Base-by-base conservation (phyloP, 164 flowering plant genomes). In the Sedum album region DNA sequence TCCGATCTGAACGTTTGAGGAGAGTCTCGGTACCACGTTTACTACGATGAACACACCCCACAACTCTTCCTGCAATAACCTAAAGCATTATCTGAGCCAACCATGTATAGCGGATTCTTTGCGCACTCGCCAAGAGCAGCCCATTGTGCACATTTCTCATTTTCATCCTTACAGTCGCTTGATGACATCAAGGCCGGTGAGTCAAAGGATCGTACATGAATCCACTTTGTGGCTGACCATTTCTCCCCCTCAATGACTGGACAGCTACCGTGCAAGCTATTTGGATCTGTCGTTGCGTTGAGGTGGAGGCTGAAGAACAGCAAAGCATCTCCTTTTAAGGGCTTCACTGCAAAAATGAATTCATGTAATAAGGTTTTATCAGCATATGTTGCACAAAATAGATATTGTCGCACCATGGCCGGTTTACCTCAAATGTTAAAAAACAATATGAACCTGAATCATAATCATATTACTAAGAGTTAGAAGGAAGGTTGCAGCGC, bases 141-240 rank as follows among this genome's bases (percentile, higher is more conserved):
- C 97, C 98, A 91, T 13, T 28, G 38, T 3, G 82, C 39, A 65
- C 95, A 91, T 66, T 76, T 71, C 25, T 53, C 73, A 48, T 84
- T 71, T 73, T 82, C 79, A 69, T 91, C 97, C 38, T 31, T 68
- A 60, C 98, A 91, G 0, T 63, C 84, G 30, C 28, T 36, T 31
- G 6, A 39, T 0, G 25, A 6, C 4, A 10, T 53, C 33, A 0
- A 51, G 23, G 0, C 21, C 30, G 71, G 30, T 41, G 42, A 71
- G 1, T 88, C 90, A 64, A 86, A 95, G 25, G 83, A 68, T 55
- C 85, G 72, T 21, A 89, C 97, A 66, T 95, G 97, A 69, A 95
- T 95, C 99, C 99, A 95, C 79, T 90, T 92, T 26, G 99, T 95
- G 6, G 97, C 97, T 31, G 97, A 92, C 99, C 97, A 95, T 68